phyloP scores from a whole-genome alignment of 352 stramenopile genomes.

The Pythium myriotylum region DNA sequence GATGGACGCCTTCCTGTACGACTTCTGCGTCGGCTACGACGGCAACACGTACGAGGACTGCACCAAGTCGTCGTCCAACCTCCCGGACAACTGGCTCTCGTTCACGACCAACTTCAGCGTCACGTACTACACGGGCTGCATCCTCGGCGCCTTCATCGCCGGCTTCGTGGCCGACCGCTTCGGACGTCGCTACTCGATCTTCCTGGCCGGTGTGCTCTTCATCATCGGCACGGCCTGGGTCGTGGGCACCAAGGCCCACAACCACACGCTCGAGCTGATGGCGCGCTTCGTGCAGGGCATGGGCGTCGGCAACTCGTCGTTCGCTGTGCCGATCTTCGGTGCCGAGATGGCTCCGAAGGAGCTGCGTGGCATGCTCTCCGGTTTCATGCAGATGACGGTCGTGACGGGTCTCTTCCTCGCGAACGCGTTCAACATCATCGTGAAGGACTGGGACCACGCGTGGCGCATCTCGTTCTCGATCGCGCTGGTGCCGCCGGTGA shows the following conservation, averaged over 20 bases:
- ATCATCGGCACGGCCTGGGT: constrained; percentile 36
- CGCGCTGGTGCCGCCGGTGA: constrained; percentile 30
- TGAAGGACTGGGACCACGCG: too few relatives aligned
- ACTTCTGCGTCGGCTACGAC: constrained; percentile 40
- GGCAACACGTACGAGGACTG: constrained; percentile 37
- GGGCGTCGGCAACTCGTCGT: constrained; percentile 43
- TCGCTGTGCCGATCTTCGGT: constrained; percentile 41
- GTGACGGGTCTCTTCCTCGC: constrained; percentile 39
- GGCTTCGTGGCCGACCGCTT: constrained; percentile 33
- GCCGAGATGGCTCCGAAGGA: constrained; percentile 44
- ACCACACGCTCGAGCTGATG: constrained; percentile 29
- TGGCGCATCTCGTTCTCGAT: constrained; percentile 36
- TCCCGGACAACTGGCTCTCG: constrained; percentile 39
- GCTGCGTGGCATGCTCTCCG: constrained; percentile 35
- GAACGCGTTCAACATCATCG: constrained; percentile 33
- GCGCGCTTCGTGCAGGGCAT: constrained; percentile 39
- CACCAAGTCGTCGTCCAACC: constrained; percentile 4
- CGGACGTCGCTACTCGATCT: constrained; percentile 37
- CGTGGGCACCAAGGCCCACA: constrained; percentile 10
- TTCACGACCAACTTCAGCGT: constrained; percentile 44
- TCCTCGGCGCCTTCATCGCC: constrained; percentile 31
- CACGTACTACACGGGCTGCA: constrained; percentile 43
- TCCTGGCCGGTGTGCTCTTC: constrained; percentile 35
- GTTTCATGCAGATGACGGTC: constrained; percentile 43
- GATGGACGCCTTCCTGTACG: constrained; percentile 42